A percentile compares a stretch with the other conserved stretches of the same genome.
Evolutionary conservation across 208 protist genomes (phyloP).

Genomic region (Crithidia mellificae): DNA sequence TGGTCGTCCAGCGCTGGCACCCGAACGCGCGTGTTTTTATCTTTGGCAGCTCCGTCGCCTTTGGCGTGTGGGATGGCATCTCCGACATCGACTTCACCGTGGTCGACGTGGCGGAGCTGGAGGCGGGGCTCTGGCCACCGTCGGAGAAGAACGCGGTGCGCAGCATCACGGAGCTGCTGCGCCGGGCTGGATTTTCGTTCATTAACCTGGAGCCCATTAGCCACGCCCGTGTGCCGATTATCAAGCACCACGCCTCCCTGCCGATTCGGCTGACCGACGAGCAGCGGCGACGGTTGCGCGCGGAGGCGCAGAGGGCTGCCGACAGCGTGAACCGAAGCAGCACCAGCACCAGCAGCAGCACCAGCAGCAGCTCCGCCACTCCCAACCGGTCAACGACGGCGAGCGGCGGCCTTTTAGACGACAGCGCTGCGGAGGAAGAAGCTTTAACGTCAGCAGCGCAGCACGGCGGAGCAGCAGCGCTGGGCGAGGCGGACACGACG

Average conservation of each 20-base stretch:
- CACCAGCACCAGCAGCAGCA: too few species aligned
- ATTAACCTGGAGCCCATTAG: slow-evolving; percentile 61
- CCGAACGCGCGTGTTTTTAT: slow-evolving; percentile 44
- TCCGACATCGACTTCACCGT: slow-evolving; percentile 71
- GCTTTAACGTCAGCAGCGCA: too few species aligned
- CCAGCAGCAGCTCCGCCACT: too few species aligned
- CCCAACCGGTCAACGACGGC: too few species aligned
- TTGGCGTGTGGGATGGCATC: slow-evolving; percentile 76
- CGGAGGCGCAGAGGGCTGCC: slow-evolving; percentile 12
- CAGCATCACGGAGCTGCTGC: slow-evolving; percentile 34
- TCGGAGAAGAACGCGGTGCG: slow-evolving; percentile 30
- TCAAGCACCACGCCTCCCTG: slow-evolving; percentile 33
- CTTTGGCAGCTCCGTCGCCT: slow-evolving; percentile 79
- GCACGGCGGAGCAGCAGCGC: too few species aligned
- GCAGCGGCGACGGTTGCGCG: too few species aligned
- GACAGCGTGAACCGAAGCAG: too few species aligned
- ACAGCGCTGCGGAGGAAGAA: too few species aligned
- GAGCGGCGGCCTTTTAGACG: too few species aligned
- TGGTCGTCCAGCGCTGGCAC: slow-evolving; percentile 77
- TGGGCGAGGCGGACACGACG: too few species aligned
- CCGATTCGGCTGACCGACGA: too few species aligned
- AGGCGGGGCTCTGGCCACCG: not conserved
- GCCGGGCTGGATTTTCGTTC: slow-evolving; percentile 60
- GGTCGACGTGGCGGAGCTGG: not conserved
- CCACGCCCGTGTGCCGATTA: slow-evolving; percentile 65